Percentiles rank a stretch among this genome's conserved stretches.
These are phyloP conservation scores for Priceomyces carsonii DNA, from an alignment of 805 yeast species.

Conservation along the genomic window DNA sequence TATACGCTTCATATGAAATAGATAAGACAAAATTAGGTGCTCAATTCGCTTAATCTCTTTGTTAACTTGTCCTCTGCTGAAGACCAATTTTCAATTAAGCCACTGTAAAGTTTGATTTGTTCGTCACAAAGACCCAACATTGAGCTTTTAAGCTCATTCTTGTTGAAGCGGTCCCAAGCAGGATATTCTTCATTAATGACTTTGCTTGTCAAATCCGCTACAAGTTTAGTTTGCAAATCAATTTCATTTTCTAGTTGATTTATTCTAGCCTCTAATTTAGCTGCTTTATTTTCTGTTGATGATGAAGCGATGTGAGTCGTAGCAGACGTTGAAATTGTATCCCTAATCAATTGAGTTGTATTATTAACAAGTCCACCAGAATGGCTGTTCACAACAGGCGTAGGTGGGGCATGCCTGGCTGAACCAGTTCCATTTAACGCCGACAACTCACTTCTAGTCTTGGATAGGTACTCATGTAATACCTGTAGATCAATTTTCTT, in stretches of 20 bases:
- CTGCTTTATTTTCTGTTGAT: slow-evolving; percentile 44
- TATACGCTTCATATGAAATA: too few species aligned
- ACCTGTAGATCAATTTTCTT: slow-evolving; percentile 91
- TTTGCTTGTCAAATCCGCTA: slow-evolving; percentile 45
- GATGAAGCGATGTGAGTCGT: slow-evolving; percentile 41
- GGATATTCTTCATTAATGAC: slow-evolving; percentile 53
- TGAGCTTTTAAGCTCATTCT: slow-evolving; percentile 71
- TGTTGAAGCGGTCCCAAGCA: slow-evolving; percentile 77
- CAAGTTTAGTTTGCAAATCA: slow-evolving; percentile 42
- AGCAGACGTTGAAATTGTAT: slow-evolving; percentile 51
- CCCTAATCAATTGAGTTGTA: slow-evolving; percentile 48
- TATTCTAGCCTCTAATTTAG: slow-evolving; percentile 43
- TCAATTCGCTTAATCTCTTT: slow-evolving; percentile 25
- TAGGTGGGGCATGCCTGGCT: slow-evolving; percentile 27
- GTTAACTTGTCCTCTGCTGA: slow-evolving; percentile 43
- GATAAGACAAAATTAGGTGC: slow-evolving; percentile 2
- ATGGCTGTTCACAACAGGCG: slow-evolving; percentile 25
- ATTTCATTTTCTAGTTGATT: slow-evolving; percentile 48
- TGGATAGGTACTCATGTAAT: slow-evolving; percentile 71
- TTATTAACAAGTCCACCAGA: slow-evolving; percentile 39
- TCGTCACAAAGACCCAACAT: slow-evolving; percentile 73
- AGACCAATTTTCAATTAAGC: slow-evolving; percentile 70
- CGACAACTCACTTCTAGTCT: slow-evolving; percentile 66
- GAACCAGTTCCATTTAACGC: slow-evolving; percentile 12
- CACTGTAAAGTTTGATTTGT: slow-evolving; percentile 71